These are phyloP conservation scores for Nevesoporus exiguus DNA, from an alignment of 768 basidiomycete species.

Conservation along the genomic window DNA sequence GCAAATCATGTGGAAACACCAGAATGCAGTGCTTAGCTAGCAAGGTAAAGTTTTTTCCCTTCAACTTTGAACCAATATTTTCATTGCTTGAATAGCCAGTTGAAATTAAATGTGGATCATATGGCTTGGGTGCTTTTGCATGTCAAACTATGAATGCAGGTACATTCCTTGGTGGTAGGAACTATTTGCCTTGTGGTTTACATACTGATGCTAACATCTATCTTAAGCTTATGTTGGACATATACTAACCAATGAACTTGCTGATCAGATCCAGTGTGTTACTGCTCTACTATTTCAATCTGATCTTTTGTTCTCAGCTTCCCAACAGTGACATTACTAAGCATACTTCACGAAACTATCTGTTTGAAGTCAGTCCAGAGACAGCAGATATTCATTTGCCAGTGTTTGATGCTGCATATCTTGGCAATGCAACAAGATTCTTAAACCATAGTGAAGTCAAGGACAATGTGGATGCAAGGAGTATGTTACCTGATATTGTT, in stretches of 20 bases:
- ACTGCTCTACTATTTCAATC: too few species aligned
- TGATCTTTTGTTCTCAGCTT: neutral
- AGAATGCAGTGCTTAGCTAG: conserved; percentile 21
- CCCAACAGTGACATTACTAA: conserved; percentile 9
- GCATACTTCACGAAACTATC: conserved; percentile 32
- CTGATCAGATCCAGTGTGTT: conserved; percentile 9
- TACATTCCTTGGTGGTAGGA: conserved; percentile 35
- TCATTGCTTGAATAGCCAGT: conserved; percentile 28
- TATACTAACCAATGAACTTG: conserved; percentile 13
- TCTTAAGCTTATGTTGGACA: conserved; percentile 41
- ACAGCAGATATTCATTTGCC: neutral
- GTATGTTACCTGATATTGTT: conserved; percentile 19
- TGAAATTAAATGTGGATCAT: conserved; percentile 32
- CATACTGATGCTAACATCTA: neutral
- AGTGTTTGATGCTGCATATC: conserved; percentile 37
- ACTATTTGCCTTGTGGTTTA: neutral
- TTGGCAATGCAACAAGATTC: conserved; percentile 45
- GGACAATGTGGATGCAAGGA: conserved; percentile 21
- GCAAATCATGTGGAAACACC: conserved; percentile 28
- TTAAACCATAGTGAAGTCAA: conserved; percentile 34
- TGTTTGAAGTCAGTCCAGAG: conserved; percentile 25
- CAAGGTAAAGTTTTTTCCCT: conserved; percentile 16
- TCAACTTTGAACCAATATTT: neutral
- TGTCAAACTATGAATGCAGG: conserved; percentile 15
- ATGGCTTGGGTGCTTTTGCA: conserved; percentile 49